phyloP scores from a whole-genome alignment of 768 basidiomycete genomes.

The Suillus subaureus region DNA sequence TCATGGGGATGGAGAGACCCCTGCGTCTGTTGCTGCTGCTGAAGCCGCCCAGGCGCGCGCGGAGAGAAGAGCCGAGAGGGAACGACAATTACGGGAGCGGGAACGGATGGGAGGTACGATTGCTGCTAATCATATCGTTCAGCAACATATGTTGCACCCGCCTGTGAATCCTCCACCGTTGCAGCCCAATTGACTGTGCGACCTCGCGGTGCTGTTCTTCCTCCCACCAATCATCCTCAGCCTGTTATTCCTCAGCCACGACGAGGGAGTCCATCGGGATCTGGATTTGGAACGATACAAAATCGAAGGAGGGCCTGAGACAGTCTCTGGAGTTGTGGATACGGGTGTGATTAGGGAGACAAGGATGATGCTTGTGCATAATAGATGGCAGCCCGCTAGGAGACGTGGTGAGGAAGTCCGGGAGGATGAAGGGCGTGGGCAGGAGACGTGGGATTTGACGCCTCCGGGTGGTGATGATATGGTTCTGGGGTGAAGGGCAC shows the following conservation, averaged over 20 bases:
- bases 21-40: conserved; percentile 10
- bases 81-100: conserved; percentile 31
- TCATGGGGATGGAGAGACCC: background rate
- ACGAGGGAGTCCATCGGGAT: conserved; percentile 1
- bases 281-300: conserved; percentile 12
- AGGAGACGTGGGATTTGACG: conserved; percentile 33
- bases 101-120: conserved; percentile 19
- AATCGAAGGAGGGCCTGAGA: conserved; percentile 37
- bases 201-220: conserved; percentile 32
- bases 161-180: conserved; percentile 21
- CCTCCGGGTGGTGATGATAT: conserved; percentile 32
- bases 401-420: conserved; percentile 11
- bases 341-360: conserved; percentile 17
- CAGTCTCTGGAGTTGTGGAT: conserved; percentile 33
- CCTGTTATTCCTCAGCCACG: conserved; percentile 23
- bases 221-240: conserved; percentile 16
- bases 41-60: conserved; percentile 21
- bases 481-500: conserved; percentile 29
- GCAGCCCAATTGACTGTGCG: conserved; percentile 23
- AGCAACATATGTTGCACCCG: conserved; percentile 10
- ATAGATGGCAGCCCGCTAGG: background rate
- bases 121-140: conserved; percentile 15
- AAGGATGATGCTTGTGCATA: conserved; percentile 1
- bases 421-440: conserved; percentile 20
- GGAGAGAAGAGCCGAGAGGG: conserved; percentile 42